Evolutionary conservation across 331 rosid species (phyloP), one percentile per base, ranked within the genome.

Genomic region (Saraca asoca): DNA sequence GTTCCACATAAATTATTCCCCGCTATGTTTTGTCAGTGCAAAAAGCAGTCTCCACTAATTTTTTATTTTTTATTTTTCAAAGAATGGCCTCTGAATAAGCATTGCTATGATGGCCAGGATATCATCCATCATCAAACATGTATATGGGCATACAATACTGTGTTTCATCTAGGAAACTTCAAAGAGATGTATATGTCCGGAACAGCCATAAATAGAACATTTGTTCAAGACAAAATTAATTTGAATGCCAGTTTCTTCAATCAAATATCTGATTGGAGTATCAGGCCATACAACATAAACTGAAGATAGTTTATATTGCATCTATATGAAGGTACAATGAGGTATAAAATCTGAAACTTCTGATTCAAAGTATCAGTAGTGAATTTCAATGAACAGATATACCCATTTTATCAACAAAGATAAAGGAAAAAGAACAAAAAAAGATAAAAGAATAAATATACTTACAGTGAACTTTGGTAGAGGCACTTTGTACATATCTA

Each of bases 391-490:
- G 31, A 24, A 24, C 3, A 24, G 31, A 24, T 24, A 24, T 24
- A 24, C 31, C 31, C 3, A 24, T 24, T 24, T 24, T 24, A 17
- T 6, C 46, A 24, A 1, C 31, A 24, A 24, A 24, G 31, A 24
- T 1, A 24, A 24, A 3, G 31, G 3, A 24, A 24, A 24, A 24
- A 24, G 31, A 3, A 20, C 51, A 29, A 12, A 24, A 29, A 24
- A 60, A 52, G 54, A 33, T 19, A 54, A 24, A 67, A 69, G 58
- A 33, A 11, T 9, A 6, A 75, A 41, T 10, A 39, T 10, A 62
- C 99, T 90, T 69, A 94, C 98, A 5, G 98, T 94, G 89, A 86
- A 94, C 79, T 90, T 94, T 5, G 99, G 96, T 53, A 94, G 77
- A 33, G 92, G 90, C 37, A 94, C 57, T 79, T 77, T 83, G 74